Base-by-base conservation (phyloP, 371 early-diverging fungal species). In the Apophysomyces trapeziformis region DNA sequence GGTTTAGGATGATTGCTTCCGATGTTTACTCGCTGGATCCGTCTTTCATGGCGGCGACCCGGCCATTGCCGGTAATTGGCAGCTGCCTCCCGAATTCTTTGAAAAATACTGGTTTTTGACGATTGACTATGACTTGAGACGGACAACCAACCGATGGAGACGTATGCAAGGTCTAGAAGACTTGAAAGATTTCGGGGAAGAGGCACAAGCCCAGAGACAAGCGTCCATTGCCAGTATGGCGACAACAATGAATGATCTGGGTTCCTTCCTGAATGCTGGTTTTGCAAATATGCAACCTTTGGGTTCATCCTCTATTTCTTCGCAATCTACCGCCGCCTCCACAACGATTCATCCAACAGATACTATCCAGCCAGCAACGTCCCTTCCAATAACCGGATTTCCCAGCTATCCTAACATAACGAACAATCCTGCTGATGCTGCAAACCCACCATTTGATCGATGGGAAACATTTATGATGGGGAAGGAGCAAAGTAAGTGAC, bases 21-120 rank as follows among this genome's bases (percentile, higher is more conserved):
- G 82, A 21, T 69, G 82, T 38, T 64, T 87, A n/a, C 66, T 87
- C 13, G 76, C 68, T 4, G 74, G 74, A 13, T 81, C 88, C 0
- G 79, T 80, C 0, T 85, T 86, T 60, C 88, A 87, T 61, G 83
- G 83, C 44, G 84, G 85, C 13, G 85, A 85, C 54, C 88, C 88
- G 9, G 74, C 82, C 5, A 71, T 84, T 56, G 80, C 86, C 9
- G 77, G 74, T 56, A 85, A 79, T 57, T 87, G 88, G 88, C 77
- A 87, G 54, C 70, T 87, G 16, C 85, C 86, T 0, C 71, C 71
- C 4, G 78, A 75, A 12, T 87, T 87, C 63, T 85, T 86, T 74
- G 85, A 82, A 44, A 83, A 83, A 18, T 87, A 76, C 60, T 85
- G 86, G 74, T 87, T 78, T 60, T 63, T 86, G 59, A 82, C 79